Evolutionary conservation across 2,329 filamentous ascomycete genomes (phyloP).

Genomic region (Daldinia eschscholtzii): DNA sequence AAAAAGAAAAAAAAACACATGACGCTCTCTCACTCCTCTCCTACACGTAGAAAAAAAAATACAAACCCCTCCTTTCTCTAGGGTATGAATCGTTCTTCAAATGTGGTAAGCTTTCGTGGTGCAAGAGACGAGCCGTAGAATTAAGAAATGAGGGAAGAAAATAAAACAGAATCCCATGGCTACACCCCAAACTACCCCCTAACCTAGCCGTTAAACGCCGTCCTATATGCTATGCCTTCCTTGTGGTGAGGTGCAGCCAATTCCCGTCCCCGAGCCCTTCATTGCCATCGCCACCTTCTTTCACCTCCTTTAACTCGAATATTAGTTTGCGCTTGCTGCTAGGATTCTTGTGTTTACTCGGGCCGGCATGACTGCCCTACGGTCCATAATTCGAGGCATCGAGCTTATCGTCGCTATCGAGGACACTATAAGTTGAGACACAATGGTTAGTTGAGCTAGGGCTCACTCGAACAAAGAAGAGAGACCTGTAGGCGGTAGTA

Average conservation of each 20-base stretch:
- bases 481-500: slow-evolving; percentile 38
- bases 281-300: slow-evolving; percentile 7
- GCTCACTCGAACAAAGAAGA: neutral
- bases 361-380: slow-evolving; percentile 41
- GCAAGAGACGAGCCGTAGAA: slow-evolving; percentile 5
- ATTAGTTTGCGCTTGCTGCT: neutral
- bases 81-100: slow-evolving; percentile 28
- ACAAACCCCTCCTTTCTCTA: slow-evolving; percentile 24
- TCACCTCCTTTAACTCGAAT: slow-evolving; percentile 1
- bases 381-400: slow-evolving; percentile 62
- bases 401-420: slow-evolving; percentile 68
- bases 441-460: slow-evolving; percentile 22
- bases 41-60: slow-evolving; percentile 32
- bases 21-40: slow-evolving; percentile 4
- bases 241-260: slow-evolving; percentile 21
- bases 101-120: slow-evolving; percentile 14
- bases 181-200: neutral
- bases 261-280: neutral
- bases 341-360: neutral
- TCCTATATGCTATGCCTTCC: slow-evolving; percentile 24
- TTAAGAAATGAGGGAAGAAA: slow-evolving; percentile 19
- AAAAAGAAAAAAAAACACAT: slow-evolving; percentile 30
- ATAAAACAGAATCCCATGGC: neutral
- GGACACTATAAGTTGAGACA: slow-evolving; percentile 56
- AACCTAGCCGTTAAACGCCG: slow-evolving; percentile 27